Evolutionary conservation across 1,284 basidiomycete genomes (phyloP), one percentile per base, ranked within the genome.

Genomic region (Irpex rosettiformis): DNA sequence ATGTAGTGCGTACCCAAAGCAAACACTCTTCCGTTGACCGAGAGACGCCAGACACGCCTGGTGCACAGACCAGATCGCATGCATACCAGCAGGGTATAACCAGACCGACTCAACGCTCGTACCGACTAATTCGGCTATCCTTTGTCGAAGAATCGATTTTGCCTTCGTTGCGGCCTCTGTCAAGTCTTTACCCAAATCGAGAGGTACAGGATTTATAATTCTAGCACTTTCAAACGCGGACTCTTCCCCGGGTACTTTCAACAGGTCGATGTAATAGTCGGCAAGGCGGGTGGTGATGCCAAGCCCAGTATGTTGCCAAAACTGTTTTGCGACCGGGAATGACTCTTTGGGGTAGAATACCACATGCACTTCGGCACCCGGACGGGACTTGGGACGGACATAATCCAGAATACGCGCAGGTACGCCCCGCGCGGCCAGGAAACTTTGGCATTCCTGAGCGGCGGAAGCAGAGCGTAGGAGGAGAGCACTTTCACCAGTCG

Each of bases 301-400:
- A 62, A 91, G 78, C 0, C 96, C 96, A 0, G 91, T 89, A 70
- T 98, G 96, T 68, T 98, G 96, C 95, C 96, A 98, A 72, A 96
- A 98, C 70, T 93, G 83, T 73, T 94, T 98, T 13, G 93, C 94
- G 4, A 90, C 70, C 1, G 82, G 70, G 65, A 85, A 90, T 2
- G 80, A 71, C 18, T 84, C 78, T 11, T 78, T 74, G 3, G 86
- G 85, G 72, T 96, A 94, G 24, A 98, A 77, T 8, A 90, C 87
- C 64, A 96, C 91, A 72, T 95, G 86, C 0, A 96, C 77, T 62
- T 89, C 84, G 45, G 84, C 77, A 65, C 65, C 70, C 27, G 66
- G 61, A 2, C 58, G 51, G 13, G 64, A 55, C 8, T 61, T 43
- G 18, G 72, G 79, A 48, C 91, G 85, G 3, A 86, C 82, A 11